Base-by-base conservation (phyloP, 177 flowering plant species). In the Tripterygium wilfordii region DNA sequence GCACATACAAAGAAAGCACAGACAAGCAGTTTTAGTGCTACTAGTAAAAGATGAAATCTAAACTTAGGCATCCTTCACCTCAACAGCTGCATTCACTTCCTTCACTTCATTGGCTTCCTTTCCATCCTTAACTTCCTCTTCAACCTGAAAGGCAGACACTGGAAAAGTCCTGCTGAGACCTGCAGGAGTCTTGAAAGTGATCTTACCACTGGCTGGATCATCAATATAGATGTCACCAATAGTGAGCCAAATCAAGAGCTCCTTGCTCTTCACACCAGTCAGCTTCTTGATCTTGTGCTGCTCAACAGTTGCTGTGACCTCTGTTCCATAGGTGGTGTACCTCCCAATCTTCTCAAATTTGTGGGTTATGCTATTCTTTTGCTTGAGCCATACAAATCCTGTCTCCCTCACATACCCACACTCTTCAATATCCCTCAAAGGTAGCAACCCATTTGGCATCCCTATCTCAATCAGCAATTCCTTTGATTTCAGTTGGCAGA, bases 101-200 rank as follows among this genome's bases (percentile, higher is more conserved):
- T 40, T 22, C 44, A 8, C 44, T 26, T 10, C 7, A 6, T 30
- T 7, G 12, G 33, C 33, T 30, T 30, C 44, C 44, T 56, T 50
- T 5, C 36, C 60, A 32, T 55, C 31, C 16, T 22, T 19, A 3
- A 20, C 39, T 36, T 12, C 24, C 36, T 69, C 79, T 26, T 77
- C 64, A 30, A 70, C 24, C 58, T 57, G 63, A 45, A 83, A 85
- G 0, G 83, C 84, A 0, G 69, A 60, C 2, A 63, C 66, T 6
- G 90, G 86, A 46, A 69, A 83, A 3, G 74, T 16, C 70, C 75
- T 67, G 12, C 33, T 62, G 8, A 88, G 63, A 19, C 94, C 94
- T 0, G 83, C 21, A 0, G 76, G 64, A n/a, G 69, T 61, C 65
- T 70, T 68, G 67, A 83, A 88, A 17, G 72, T 68, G 69, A 88